Evolutionary conservation across 768 basidiomycete species (phyloP).

Genomic region (Lactifluus echinatus): DNA sequence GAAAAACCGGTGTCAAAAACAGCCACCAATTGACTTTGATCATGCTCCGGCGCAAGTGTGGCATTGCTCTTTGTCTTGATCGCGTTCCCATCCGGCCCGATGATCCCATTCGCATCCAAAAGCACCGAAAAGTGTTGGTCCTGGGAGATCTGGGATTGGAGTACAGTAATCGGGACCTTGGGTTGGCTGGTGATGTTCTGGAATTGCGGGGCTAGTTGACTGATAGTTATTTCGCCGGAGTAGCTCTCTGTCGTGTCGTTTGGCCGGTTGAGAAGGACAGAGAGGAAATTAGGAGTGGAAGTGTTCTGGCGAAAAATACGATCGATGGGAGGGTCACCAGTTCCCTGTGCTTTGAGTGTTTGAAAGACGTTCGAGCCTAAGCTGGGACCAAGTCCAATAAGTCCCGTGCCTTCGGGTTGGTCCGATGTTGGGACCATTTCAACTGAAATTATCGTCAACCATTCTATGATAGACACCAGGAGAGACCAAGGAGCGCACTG

Average conservation of each 20-base stretch:
- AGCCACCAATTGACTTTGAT: constrained; percentile 47
- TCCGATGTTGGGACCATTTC: constrained; percentile 27
- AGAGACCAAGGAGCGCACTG: constrained; percentile 28
- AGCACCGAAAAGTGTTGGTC: constrained; percentile 59
- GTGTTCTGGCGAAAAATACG: constrained; percentile 53
- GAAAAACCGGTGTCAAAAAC: constrained; percentile 66
- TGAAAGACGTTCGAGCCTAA: constrained; percentile 39
- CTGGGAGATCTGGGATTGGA: constrained; percentile 37
- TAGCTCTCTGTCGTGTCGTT: constrained; percentile 42
- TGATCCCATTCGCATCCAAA: constrained; percentile 51
- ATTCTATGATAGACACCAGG: background rate
- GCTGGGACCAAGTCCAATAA: constrained; percentile 54
- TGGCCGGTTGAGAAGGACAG: constrained; percentile 53
- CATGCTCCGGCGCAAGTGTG: constrained; percentile 65
- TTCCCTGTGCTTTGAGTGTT: constrained; percentile 25
- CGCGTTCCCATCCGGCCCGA: constrained; percentile 50
- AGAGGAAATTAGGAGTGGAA: constrained; percentile 48
- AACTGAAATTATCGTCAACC: constrained; percentile 28
- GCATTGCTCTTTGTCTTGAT: constrained; percentile 36
- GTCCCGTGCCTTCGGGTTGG: constrained; percentile 30
- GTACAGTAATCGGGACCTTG: constrained; percentile 38
- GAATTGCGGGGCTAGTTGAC: constrained; percentile 45
- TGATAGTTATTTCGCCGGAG: constrained; percentile 56
- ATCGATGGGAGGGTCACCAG: constrained; percentile 51
- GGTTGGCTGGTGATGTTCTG: constrained; percentile 41